Conservation (phyloP, 257 asterid species). For the Przewalskia tangutica region DNA sequence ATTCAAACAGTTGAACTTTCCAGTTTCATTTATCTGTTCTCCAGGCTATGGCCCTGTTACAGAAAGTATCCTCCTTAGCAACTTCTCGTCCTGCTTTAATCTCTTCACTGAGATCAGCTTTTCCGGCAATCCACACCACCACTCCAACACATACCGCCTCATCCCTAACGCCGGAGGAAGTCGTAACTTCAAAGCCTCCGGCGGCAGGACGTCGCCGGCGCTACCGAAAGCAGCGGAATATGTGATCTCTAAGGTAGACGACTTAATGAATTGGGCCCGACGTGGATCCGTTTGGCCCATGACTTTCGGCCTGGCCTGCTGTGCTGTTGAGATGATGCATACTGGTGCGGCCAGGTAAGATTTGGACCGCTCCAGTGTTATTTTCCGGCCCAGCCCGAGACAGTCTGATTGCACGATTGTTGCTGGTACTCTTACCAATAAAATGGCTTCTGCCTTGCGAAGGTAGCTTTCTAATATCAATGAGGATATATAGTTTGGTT, state of each 20-base stretch:
- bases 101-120: neutral
- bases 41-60: neutral
- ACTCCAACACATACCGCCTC: no score
- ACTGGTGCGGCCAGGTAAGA: conserved; percentile 97
- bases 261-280: conserved; percentile 93
- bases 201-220: conserved; percentile 57
- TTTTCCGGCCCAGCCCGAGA: conserved; percentile 94
- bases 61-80: neutral
- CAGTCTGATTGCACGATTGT: conserved; percentile 93
- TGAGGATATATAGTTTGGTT: no score
- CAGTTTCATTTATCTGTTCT: neutral
- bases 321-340: conserved; percentile 99
- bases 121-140: neutral
- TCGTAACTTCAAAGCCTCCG: conserved; percentile 21
- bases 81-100: neutral
- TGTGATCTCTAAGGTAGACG: conserved; percentile 91
- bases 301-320: conserved; percentile 93
- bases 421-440: conserved; percentile 81
- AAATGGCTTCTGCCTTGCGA: conserved; percentile 98
- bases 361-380: conserved; percentile 85
- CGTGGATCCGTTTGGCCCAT: conserved; percentile 95
- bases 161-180: neutral
- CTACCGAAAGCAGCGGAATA: conserved; percentile 70
- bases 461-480: conserved; percentile 21
- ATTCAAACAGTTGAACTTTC: neutral